phyloP scores from a whole-genome alignment of 2,329 filamentous ascomycete species.

The Aspergillaceae sp. region DNA sequence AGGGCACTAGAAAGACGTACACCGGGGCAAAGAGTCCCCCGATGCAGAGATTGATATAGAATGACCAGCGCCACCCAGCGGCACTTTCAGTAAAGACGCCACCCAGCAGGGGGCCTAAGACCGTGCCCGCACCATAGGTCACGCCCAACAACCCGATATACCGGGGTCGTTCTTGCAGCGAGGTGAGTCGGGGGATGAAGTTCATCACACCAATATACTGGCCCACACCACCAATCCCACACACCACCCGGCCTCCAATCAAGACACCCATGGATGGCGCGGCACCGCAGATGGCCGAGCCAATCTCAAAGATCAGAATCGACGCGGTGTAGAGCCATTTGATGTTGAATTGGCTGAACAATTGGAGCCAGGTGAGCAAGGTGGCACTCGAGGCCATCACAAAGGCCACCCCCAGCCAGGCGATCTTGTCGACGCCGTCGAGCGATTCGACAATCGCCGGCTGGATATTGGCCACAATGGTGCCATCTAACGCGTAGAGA shows the following conservation, averaged over 20 bases:
- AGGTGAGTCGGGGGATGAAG: constrained; percentile 16
- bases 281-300: constrained; percentile 33
- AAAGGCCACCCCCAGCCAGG: constrained; percentile 36
- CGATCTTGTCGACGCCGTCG: constrained; percentile 30
- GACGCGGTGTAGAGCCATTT: constrained; percentile 35
- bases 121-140: constrained; percentile 27
- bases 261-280: constrained; percentile 38
- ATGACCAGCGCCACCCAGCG: constrained; percentile 30
- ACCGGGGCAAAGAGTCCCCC: constrained; percentile 38
- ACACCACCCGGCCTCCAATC: constrained; percentile 34
- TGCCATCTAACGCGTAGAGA: constrained; percentile 35
- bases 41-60: constrained; percentile 50
- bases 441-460: constrained; percentile 31
- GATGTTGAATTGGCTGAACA: constrained; percentile 26
- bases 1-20: constrained; percentile 38
- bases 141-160: constrained; percentile 15
- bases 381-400: constrained; percentile 11
- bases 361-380: too few species aligned
- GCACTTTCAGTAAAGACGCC: constrained; percentile 10
- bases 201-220: constrained; percentile 25
- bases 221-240: constrained; percentile 22
- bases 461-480: constrained; percentile 41
- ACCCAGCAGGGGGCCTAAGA: constrained; percentile 26
- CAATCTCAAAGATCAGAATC: constrained; percentile 22
- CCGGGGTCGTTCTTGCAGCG: constrained; percentile 13